These are phyloP conservation scores for Coemansia asiatica DNA, from an alignment of 192 early-diverging fungal species.

Conservation along the genomic window DNA sequence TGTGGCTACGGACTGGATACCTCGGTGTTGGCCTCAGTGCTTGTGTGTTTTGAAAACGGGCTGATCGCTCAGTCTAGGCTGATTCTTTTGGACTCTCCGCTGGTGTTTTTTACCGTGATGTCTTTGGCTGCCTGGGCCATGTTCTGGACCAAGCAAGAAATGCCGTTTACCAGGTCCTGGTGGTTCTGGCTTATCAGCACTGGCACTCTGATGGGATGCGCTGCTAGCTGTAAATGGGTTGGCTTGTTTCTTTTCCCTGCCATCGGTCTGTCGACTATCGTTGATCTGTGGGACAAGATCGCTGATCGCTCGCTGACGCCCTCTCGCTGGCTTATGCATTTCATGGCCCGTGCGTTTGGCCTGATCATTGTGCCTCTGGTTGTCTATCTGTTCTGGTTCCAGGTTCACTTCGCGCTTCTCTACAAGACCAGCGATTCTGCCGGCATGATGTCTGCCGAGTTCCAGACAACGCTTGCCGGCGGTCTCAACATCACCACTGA, in stretches of 20 bases:
- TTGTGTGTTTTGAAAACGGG: constrained; percentile 91
- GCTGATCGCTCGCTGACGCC: constrained; percentile 67
- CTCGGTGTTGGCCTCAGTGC: constrained; percentile 69
- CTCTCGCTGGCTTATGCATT: constrained; percentile 61
- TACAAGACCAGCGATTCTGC: constrained; percentile 78
- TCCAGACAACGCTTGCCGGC: constrained; percentile 80
- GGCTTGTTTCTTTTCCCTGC: constrained; percentile 88
- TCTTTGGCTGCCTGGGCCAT: constrained; percentile 84
- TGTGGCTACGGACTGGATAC: constrained; percentile 74
- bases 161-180: constrained; percentile 79
- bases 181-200: constrained; percentile 90
- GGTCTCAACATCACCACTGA: constrained; percentile 39
- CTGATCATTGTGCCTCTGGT: constrained; percentile 78
- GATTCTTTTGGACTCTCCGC: constrained; percentile 90
- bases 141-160: constrained; percentile 73
- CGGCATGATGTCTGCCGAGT: constrained; percentile 88
- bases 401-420: constrained; percentile 87
- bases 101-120: constrained; percentile 83
- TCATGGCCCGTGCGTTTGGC: constrained; percentile 78
- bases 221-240: constrained; percentile 88
- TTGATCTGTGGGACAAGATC: constrained; percentile 87
- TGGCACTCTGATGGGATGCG: constrained; percentile 74
- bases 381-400: constrained; percentile 84
- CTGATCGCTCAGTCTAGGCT: constrained; percentile 88
- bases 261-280: constrained; percentile 79